Conservation (phyloP, 352 stramenopile species). For the Pythium volutum region DNA sequence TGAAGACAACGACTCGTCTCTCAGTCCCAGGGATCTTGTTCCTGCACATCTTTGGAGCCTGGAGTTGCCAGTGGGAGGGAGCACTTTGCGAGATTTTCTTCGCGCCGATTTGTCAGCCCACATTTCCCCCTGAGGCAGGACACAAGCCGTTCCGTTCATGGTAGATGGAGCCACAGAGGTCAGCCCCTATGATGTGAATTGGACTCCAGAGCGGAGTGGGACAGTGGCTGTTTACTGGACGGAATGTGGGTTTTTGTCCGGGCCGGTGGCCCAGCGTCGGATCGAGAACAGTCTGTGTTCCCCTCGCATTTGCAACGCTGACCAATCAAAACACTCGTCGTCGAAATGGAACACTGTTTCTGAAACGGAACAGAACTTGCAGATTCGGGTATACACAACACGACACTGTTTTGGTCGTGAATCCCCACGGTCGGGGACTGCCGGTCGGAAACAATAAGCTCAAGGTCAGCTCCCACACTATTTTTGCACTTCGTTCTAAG, state of each 20-base stretch:
- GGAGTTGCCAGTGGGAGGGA: too few species aligned
- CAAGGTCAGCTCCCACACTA: background rate
- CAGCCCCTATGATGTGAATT: too few species aligned
- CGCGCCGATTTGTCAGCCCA: background rate
- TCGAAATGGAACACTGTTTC: constrained; percentile 13
- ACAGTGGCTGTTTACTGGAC: too few species aligned
- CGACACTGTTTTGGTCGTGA: constrained; percentile 13
- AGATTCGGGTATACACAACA: constrained; percentile 19
- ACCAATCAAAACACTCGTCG: constrained; percentile 12
- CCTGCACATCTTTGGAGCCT: background rate
- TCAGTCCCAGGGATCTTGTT: too few species aligned
- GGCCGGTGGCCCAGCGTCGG: too few species aligned
- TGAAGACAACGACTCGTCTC: constrained; percentile 7
- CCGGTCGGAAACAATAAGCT: background rate
- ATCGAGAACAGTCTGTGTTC: too few species aligned
- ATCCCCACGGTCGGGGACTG: constrained; percentile 8
- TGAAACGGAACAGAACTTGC: constrained; percentile 22
- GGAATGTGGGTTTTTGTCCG: too few species aligned
- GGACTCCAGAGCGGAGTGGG: too few species aligned
- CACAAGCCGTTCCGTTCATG: too few species aligned
- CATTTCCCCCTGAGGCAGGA: too few species aligned
- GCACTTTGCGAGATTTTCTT: background rate
- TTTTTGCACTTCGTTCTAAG: background rate
- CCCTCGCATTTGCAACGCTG: too few species aligned
- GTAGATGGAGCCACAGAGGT: too few species aligned